phyloP scores from a whole-genome alignment of 1,284 basidiomycete species.

The Sutorius eximius region DNA sequence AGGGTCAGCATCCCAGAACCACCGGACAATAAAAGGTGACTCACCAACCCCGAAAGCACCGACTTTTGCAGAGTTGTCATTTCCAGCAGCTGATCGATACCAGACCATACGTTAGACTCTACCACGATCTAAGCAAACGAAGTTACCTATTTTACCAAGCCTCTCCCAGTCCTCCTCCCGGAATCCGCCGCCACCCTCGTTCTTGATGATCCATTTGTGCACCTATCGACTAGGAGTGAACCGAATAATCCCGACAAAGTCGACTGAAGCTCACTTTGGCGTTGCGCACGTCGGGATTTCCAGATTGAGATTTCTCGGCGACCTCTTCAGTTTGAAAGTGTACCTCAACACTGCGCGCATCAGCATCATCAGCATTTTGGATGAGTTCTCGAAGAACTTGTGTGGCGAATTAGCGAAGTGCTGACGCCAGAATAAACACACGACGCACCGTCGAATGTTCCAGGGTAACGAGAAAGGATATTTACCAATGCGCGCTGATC shows the following conservation, averaged over 20 bases:
- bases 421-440: not conserved
- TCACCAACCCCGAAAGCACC: constrained; percentile 82
- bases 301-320: constrained; percentile 27
- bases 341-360: constrained; percentile 75
- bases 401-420: not conserved
- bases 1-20: not conserved
- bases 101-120: constrained; percentile 1
- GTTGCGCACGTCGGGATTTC: not conserved
- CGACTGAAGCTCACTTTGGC: not conserved
- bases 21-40: constrained; percentile 24
- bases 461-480: constrained; percentile 25
- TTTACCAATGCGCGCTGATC: constrained; percentile 19
- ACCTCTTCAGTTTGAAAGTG: constrained; percentile 67
- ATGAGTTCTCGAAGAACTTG: constrained; percentile 87
- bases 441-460: constrained; percentile 17
- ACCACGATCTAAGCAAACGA: not conserved
- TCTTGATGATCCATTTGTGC: constrained; percentile 77
- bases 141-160: constrained; percentile 79
- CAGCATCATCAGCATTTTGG: constrained; percentile 94
- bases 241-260: not conserved
- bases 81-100: constrained; percentile 64
- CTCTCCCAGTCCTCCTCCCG: constrained; percentile 82
- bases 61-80: constrained; percentile 81
- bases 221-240: constrained; percentile 2
- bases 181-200: constrained; percentile 76